These are phyloP conservation scores for Marvania coccoides DNA, from an alignment of 139 green algal species.

Conservation along the genomic window DNA sequence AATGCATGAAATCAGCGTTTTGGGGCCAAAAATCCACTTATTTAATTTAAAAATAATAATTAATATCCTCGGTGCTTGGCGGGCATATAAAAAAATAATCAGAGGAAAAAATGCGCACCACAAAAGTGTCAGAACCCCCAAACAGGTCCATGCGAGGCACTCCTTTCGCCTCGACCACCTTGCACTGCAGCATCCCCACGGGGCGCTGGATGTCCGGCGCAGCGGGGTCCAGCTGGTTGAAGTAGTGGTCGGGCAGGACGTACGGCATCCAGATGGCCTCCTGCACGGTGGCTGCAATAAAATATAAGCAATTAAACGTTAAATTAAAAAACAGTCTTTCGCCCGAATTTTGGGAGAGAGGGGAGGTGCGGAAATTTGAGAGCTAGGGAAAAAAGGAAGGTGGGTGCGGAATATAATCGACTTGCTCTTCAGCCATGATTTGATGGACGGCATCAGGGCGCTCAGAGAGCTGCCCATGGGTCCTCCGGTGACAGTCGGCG, in stretches of 20 bases:
- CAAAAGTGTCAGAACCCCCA: not conserved
- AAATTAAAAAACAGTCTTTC: too few relatives aligned
- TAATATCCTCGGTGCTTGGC: too few relatives aligned
- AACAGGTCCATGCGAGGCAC: not conserved
- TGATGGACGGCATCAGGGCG: not conserved
- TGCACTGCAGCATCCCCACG: not conserved
- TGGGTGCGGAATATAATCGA: too few relatives aligned
- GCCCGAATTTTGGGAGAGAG: too few relatives aligned
- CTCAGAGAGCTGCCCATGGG: not conserved
- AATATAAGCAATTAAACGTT: too few relatives aligned
- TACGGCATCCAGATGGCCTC: not conserved
- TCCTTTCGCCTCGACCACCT: not conserved
- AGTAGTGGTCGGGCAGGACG: not conserved
- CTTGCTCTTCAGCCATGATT: not conserved
- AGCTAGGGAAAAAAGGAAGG: too few relatives aligned
- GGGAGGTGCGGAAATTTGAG: too few relatives aligned
- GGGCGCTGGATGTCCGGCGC: not conserved
- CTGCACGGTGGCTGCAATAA: not conserved
- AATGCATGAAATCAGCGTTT: too few relatives aligned
- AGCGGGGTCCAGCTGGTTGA: not conserved
- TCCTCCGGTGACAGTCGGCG: not conserved
- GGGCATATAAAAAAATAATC: too few relatives aligned
- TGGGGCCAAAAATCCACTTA: too few relatives aligned
- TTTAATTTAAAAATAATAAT: too few relatives aligned
- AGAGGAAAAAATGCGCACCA: too few relatives aligned